A percentile compares a stretch with the other conserved stretches of the same genome.
Conservation (phyloP, 306 rosid genomes). For the Lathyrus sativus region DNA sequence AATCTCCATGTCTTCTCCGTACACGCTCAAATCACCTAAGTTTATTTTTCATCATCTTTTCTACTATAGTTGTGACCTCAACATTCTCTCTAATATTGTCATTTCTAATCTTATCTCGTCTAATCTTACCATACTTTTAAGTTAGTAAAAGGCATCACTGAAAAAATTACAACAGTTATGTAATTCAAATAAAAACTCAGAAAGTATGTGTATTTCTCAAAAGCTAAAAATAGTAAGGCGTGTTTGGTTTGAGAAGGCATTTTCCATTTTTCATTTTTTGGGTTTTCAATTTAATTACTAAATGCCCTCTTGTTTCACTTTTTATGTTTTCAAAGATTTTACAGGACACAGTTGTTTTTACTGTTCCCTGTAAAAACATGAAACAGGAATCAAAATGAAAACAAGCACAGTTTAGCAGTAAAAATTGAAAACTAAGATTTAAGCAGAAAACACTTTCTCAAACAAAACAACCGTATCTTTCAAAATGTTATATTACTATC, state of each 20-base stretch:
- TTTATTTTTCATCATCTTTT: no score
- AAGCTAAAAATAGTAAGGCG: neutral
- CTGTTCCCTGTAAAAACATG: neutral
- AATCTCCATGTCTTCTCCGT: no score
- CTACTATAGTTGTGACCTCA: no score
- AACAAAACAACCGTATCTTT: neutral
- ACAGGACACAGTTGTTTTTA: neutral
- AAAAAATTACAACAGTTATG: neutral
- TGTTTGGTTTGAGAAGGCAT: neutral
- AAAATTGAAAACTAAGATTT: neutral
- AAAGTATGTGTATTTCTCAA: neutral
- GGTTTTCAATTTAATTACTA: neutral
- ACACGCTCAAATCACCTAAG: no score
- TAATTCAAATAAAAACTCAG: neutral
- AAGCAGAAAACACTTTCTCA: neutral
- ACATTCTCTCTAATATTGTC: no score
- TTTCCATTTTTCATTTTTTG: neutral
- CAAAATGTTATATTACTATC: neutral
- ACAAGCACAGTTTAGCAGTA: conserved; percentile 2
- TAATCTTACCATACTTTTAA: neutral
- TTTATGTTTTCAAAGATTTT: neutral
- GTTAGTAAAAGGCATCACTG: neutral
- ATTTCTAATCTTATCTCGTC: no score
- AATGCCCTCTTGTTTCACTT: neutral
- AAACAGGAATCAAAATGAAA: neutral